A percentile compares a stretch with the other conserved stretches of the same genome.
Conservation (phyloP, 495 filamentous ascomycete species). For the Aspergillus biplanus region DNA sequence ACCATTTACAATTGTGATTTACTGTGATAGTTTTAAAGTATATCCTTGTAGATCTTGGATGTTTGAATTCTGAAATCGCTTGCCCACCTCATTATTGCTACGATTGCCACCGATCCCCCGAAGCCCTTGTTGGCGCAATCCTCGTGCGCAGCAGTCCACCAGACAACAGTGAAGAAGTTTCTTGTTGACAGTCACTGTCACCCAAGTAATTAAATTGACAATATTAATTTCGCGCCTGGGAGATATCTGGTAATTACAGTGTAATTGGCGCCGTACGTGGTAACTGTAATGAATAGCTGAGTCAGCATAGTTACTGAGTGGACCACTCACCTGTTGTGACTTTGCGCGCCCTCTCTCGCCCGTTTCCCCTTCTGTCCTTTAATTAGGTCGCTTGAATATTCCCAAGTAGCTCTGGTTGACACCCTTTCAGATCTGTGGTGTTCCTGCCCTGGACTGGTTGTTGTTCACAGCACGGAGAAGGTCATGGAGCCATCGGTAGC, state of each 20-base stretch:
- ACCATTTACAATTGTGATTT: too few relatives aligned
- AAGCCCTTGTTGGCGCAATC: too few relatives aligned
- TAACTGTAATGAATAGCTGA: slow-evolving; percentile 13
- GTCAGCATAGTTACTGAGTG: slow-evolving; percentile 22
- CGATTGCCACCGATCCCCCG: too few relatives aligned
- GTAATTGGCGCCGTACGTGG: background rate
- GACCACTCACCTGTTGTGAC: slow-evolving; percentile 13
- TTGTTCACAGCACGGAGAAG: slow-evolving; percentile 37
- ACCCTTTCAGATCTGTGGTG: slow-evolving; percentile 7
- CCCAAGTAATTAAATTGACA: background rate
- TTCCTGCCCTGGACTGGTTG: slow-evolving; percentile 17
- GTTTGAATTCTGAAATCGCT: too few relatives aligned
- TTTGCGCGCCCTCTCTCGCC: slow-evolving; percentile 20
- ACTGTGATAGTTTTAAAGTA: too few relatives aligned
- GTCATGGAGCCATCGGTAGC: slow-evolving; percentile 36
- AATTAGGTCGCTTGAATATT: slow-evolving; percentile 8
- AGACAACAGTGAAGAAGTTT: too few relatives aligned
- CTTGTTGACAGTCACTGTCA: too few relatives aligned
- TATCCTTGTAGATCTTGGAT: too few relatives aligned
- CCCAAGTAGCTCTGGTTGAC: slow-evolving; percentile 7
- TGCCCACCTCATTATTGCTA: too few relatives aligned
- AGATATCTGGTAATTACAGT: slow-evolving; percentile 5
- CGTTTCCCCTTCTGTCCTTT: slow-evolving; percentile 13
- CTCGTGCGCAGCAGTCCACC: too few relatives aligned
- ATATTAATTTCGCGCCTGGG: background rate